phyloP scores from a whole-genome alignment of 257 asterid species.

The Lycium barbarum region DNA sequence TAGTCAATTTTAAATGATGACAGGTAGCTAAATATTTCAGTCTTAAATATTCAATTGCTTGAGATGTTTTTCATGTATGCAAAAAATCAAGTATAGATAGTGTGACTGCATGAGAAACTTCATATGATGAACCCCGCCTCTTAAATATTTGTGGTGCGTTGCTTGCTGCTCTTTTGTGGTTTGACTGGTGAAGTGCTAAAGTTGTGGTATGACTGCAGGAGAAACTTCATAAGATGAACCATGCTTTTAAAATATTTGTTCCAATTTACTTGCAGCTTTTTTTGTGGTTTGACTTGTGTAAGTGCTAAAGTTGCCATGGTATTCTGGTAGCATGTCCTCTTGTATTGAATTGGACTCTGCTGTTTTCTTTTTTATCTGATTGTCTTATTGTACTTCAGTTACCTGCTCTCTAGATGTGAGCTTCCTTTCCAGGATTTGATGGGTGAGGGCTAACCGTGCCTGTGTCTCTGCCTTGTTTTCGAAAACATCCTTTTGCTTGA shows the following conservation, averaged over 20 bases:
- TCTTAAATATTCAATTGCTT: neutral
- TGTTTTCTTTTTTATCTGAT: neutral
- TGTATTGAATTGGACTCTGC: neutral
- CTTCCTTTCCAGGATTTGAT: neutral
- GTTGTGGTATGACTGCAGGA: neutral
- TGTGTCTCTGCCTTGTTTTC: constrained; percentile 19
- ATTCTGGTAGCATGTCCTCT: neutral
- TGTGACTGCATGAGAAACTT: neutral
- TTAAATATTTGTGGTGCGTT: neutral
- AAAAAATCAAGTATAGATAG: neutral
- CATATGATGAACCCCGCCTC: neutral
- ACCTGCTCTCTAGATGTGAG: neutral
- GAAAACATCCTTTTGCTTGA: neutral
- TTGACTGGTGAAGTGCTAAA: neutral
- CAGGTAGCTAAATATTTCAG: neutral
- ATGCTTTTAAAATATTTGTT: neutral
- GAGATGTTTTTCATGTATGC: neutral
- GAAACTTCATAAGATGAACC: neutral
- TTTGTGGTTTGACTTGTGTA: neutral
- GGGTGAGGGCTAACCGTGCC: constrained; percentile 1
- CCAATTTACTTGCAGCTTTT: neutral
- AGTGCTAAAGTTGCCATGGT: neutral
- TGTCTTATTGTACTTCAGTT: neutral
- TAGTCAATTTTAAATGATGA: neutral
- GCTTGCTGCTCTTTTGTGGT: neutral